Evolutionary conservation across 2,329 filamentous ascomycete genomes (phyloP), one percentile per base, ranked within the genome.

Genomic region (Pyrenophora seminiperda): DNA sequence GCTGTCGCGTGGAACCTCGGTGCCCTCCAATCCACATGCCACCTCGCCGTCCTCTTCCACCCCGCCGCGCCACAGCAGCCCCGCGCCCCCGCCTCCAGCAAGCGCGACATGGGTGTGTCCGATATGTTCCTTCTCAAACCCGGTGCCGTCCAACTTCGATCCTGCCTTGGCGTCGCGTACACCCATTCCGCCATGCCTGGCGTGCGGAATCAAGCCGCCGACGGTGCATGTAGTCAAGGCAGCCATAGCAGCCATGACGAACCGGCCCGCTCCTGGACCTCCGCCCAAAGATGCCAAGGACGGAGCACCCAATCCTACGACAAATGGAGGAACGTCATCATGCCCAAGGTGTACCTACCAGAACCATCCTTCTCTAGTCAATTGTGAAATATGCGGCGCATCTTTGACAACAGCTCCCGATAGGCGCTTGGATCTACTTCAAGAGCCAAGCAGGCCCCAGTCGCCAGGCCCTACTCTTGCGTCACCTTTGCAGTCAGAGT

Each of bases 61-160:
- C 9, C 66, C 68, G 10, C 66, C 70, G 58, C 34, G 66, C 61
- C 75, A 50, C 58, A 73, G 40, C 47, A 74, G 59, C 63, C 74
- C 53, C 59, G 74, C 76, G 40, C 71, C 78, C 11, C 76, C 80
- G 13, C 76, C 82, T n/a, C 67, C 75, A 1, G 74, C 81, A 11
- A 83, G 80, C 52, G 90, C 90, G 5, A 97, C 91, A 3, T 97
- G 93, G 93, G 87, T 97, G 15, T 97, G 93, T 76, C 88, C 90
- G 1, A 97, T 97, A 65, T 97, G 93, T 79, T 93, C 89, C 61
- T 95, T 96, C 68, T 93, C 92, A 7, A 97, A 97, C 66, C 88
- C 90, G 0, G 86, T 97, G 1, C 92, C 94, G 0, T 89, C 90
- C 30, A 97, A 96, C 71, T 97, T 97, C 70, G 93, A 97, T 65